Evolutionary conservation across 2,329 filamentous ascomycete genomes (phyloP).

Genomic region (Neophaeococcomyces aloes): DNA sequence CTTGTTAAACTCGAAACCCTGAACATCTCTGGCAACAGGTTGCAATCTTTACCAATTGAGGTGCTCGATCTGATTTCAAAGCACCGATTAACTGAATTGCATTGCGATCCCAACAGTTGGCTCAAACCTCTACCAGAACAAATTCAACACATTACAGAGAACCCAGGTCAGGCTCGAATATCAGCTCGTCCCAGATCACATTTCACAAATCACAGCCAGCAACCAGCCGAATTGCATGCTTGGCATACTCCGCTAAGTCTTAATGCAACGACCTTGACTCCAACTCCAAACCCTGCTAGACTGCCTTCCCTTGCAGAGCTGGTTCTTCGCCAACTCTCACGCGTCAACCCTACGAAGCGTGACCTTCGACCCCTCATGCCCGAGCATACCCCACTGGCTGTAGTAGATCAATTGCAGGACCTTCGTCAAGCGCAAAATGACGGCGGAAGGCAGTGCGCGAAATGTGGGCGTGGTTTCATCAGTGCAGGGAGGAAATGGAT

Average conservation of each 20-base stretch:
- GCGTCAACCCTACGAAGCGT: conserved; percentile 28
- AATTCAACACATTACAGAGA: neutral
- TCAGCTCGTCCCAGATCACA: neutral
- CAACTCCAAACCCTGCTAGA: conserved; percentile 10
- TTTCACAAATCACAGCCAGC: neutral
- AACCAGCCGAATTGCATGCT: conserved; percentile 13
- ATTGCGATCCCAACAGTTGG: conserved; percentile 17
- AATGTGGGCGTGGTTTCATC: conserved; percentile 32
- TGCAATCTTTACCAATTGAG: conserved; percentile 36
- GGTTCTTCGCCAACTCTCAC: conserved; percentile 28
- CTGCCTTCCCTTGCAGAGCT: conserved; percentile 36
- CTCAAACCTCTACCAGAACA: neutral
- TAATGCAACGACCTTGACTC: neutral
- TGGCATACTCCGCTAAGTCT: conserved; percentile 14
- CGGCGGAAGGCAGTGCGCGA: conserved; percentile 31
- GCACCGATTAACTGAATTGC: conserved; percentile 11
- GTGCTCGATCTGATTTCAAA: conserved; percentile 30
- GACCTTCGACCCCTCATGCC: conserved; percentile 29
- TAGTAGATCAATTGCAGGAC: conserved; percentile 28
- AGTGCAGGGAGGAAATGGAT: conserved; percentile 35
- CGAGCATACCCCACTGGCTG: conserved; percentile 25
- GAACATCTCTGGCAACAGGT: conserved; percentile 36
- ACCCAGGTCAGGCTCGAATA: neutral
- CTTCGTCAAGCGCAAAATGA: conserved; percentile 28
- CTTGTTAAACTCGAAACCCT: conserved; percentile 34